Evolutionary conservation across 306 rosid genomes (phyloP).

Genomic region (Dicorynia guianensis): DNA sequence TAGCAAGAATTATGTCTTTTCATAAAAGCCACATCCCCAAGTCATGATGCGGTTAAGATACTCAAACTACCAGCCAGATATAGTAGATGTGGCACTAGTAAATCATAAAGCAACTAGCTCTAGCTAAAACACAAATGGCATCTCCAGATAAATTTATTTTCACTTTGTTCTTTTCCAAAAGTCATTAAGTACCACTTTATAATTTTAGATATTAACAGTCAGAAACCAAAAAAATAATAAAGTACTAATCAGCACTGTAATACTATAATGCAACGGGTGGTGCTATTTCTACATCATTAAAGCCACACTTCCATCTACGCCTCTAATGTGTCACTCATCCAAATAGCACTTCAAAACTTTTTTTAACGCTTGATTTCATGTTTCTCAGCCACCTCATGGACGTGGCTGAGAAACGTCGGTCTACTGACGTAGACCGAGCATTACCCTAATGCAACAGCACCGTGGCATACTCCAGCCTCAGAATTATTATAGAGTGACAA

Average conservation of each 20-base stretch:
- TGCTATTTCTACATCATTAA: no score
- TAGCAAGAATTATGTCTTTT: slow-evolving; percentile 13
- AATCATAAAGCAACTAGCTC: not conserved
- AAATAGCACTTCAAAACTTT: no score
- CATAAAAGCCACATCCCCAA: slow-evolving; percentile 13
- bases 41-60: slow-evolving; percentile 26
- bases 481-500: not conserved
- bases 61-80: slow-evolving; percentile 29
- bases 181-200: not conserved
- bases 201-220: slow-evolving; percentile 24
- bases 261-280: no score
- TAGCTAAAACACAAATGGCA: not conserved
- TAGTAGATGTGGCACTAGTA: not conserved
- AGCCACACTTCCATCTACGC: no score
- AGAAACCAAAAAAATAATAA: not conserved
- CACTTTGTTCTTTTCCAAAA: not conserved
- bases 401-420: no score
- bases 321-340: no score
- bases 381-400: no score
- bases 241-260: not conserved
- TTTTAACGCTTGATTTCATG: no score
- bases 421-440: no score
- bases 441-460: no score
- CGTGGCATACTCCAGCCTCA: slow-evolving; percentile 19
- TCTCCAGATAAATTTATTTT: not conserved